Evolutionary conservation across 2,329 filamentous ascomycete genomes (phyloP).

Genomic region (Exophiala dermatitidis): DNA sequence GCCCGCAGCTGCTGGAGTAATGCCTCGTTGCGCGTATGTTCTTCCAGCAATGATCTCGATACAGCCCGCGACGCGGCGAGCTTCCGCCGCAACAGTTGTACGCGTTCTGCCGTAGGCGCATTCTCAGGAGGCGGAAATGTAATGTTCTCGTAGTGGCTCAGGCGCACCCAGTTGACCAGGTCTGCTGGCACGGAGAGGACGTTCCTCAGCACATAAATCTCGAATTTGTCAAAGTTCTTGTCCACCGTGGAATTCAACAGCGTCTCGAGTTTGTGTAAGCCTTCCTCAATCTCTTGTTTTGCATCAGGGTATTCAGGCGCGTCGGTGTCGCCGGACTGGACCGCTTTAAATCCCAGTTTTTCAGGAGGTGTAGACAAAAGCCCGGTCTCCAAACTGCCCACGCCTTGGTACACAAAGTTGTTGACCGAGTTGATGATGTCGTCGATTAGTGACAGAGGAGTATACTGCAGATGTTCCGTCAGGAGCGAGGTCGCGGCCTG

Average conservation of each 20-base stretch:
- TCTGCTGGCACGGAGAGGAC: conserved; percentile 68
- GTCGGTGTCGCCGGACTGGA: conserved; percentile 39
- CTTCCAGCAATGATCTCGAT: conserved; percentile 60
- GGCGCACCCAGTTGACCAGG: conserved; percentile 65
- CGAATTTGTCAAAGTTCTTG: conserved; percentile 77
- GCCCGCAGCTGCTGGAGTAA: conserved; percentile 59
- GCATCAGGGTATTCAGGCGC: conserved; percentile 44
- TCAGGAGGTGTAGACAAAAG: conserved; percentile 67
- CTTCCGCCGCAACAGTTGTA: conserved; percentile 65
- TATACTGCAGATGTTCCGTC: conserved; percentile 93
- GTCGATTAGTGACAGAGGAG: conserved; percentile 90
- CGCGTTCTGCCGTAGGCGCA: conserved; percentile 57
- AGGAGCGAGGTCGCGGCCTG: conserved; percentile 54
- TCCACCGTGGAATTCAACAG: conserved; percentile 73
- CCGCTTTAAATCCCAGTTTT: conserved; percentile 68
- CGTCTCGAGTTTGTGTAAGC: conserved; percentile 76
- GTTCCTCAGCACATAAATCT: conserved; percentile 85
- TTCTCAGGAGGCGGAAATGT: conserved; percentile 30
- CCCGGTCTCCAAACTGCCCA: conserved; percentile 78
- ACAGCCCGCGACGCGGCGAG: conserved; percentile 73
- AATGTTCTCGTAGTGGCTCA: conserved; percentile 68
- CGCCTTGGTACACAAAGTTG: conserved; percentile 80
- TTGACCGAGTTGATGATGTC: conserved; percentile 97
- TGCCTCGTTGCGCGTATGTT: conserved; percentile 64
- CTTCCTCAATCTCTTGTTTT: conserved; percentile 74